Conservation (phyloP, 176 grass and related monocot species). For the Panicum miliaceum region DNA sequence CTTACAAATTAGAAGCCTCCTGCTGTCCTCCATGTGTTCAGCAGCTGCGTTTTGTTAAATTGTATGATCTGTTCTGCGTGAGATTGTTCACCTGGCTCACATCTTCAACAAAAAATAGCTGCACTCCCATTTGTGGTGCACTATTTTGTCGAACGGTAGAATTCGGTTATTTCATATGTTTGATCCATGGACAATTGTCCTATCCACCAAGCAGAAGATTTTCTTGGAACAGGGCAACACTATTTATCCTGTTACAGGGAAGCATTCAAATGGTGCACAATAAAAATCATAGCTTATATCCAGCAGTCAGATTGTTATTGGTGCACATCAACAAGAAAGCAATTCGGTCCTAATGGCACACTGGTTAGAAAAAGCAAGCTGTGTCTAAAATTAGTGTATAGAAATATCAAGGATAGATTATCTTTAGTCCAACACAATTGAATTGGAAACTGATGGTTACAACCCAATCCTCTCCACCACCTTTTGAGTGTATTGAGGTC, state of each 20-base stretch:
- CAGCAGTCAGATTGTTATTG: not conserved
- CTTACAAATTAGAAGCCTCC: not conserved
- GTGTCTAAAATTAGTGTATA: not conserved
- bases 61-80: not conserved
- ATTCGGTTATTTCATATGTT: not conserved
- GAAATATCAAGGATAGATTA: not conserved
- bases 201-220: not conserved
- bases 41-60: not conserved
- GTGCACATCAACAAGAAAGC: not conserved
- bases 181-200: not conserved
- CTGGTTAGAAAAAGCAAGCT: not conserved
- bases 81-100: not conserved
- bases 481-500: too few species aligned
- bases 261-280: not conserved
- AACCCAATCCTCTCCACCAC: not conserved
- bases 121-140: too few species aligned
- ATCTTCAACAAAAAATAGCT: not conserved
- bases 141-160: not conserved
- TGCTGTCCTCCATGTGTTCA: not conserved
- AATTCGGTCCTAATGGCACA: not conserved
- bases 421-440: not conserved
- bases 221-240: not conserved
- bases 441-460: not conserved
- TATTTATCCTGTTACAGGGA: not conserved
- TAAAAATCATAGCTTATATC: not conserved